phyloP scores from a whole-genome alignment of 805 yeast species.

The Candida loeiensis region DNA sequence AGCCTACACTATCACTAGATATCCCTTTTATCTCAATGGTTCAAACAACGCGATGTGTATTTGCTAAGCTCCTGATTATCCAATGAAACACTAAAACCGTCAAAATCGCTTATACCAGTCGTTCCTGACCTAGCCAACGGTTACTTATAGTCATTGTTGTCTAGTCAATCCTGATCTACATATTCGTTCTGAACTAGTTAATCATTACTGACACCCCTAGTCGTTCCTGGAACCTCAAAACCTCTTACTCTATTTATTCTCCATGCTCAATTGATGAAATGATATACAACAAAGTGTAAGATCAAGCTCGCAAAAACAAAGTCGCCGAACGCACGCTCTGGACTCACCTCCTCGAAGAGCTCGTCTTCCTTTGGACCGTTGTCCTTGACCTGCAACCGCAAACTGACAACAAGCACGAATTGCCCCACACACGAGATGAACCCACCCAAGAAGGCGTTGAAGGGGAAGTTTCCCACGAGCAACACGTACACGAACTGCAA shows the following conservation, averaged over 20 bases:
- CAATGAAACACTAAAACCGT: too few relatives aligned
- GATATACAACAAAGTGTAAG: slow-evolving; percentile 83
- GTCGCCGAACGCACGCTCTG: slow-evolving; percentile 77
- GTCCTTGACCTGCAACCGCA: slow-evolving; percentile 61
- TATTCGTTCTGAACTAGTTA: too few relatives aligned
- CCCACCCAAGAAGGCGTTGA: slow-evolving; percentile 94
- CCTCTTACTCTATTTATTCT: background rate
- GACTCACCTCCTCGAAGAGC: slow-evolving; percentile 21
- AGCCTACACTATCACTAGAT: too few relatives aligned
- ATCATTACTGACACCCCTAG: too few relatives aligned
- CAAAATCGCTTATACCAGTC: too few relatives aligned
- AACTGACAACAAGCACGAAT: slow-evolving; percentile 80
- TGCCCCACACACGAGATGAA: slow-evolving; percentile 92
- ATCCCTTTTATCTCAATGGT: too few relatives aligned
- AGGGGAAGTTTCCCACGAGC: slow-evolving; percentile 86
- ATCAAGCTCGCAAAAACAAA: slow-evolving; percentile 82
- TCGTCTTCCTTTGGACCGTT: slow-evolving; percentile 7
- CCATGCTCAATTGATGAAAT: slow-evolving; percentile 69
- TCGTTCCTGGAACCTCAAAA: background rate
- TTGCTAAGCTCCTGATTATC: too few relatives aligned
- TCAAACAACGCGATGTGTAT: too few relatives aligned
- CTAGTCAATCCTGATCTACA: too few relatives aligned
- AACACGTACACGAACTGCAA: slow-evolving; percentile 77
- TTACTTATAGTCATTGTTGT: too few relatives aligned
- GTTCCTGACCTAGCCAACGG: too few relatives aligned